These are phyloP conservation scores for Colletotrichum tropicicola DNA, from an alignment of 2,329 filamentous ascomycete genomes.

Conservation along the genomic window DNA sequence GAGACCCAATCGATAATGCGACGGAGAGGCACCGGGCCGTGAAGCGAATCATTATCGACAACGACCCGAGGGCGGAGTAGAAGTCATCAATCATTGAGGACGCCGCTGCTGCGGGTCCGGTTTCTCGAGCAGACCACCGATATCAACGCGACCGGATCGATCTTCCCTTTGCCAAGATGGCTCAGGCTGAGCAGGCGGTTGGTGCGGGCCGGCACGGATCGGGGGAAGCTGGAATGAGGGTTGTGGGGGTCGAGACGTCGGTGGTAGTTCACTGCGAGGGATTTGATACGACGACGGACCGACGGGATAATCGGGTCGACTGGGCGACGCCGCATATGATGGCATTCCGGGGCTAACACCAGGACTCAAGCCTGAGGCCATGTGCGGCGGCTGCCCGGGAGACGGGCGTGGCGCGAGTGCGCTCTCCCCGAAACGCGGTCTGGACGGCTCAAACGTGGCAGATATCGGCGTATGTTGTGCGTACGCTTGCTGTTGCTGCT, in stretches of 20 bases:
- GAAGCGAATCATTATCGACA: slow-evolving; percentile 28
- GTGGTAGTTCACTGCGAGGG: slow-evolving; percentile 59
- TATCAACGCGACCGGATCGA: slow-evolving; percentile 64
- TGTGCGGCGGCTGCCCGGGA: slow-evolving; percentile 40
- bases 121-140: slow-evolving; percentile 69
- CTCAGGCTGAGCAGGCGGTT: slow-evolving; percentile 31
- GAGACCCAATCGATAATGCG: slow-evolving; percentile 11
- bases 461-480: slow-evolving; percentile 56
- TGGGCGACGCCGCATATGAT: slow-evolving; percentile 56
- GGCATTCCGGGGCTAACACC: slow-evolving; percentile 52
- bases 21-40: slow-evolving; percentile 6
- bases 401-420: slow-evolving; percentile 40
- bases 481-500: slow-evolving; percentile 40
- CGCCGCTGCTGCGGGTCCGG: slow-evolving; percentile 49
- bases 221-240: slow-evolving; percentile 57
- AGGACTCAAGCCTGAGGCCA: slow-evolving; percentile 49
- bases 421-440: slow-evolving; percentile 49
- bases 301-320: slow-evolving; percentile 52
- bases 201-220: slow-evolving; percentile 51
- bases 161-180: slow-evolving; percentile 55
- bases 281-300: slow-evolving; percentile 60
- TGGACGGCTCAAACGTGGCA: slow-evolving; percentile 56
- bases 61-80: slow-evolving; percentile 11
- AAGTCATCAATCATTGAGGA: slow-evolving; percentile 34
- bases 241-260: slow-evolving; percentile 41